phyloP scores from a whole-genome alignment of 2,329 filamentous ascomycete species.

The Tympanopsis confertula region DNA sequence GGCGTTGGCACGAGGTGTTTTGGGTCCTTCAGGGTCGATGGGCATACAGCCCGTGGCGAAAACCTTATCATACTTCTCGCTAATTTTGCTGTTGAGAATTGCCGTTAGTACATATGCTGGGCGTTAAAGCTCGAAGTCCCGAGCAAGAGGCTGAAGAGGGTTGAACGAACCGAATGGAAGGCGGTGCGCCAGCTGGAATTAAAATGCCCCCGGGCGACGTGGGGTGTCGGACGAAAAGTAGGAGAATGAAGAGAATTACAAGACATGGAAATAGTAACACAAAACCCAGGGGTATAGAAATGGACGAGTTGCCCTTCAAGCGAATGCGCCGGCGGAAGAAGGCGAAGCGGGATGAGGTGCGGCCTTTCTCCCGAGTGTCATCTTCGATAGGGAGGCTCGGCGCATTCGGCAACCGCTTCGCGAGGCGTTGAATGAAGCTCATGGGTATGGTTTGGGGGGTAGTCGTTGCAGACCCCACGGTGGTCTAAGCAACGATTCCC shows the following conservation, averaged over 20 bases:
- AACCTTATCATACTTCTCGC: conserved; percentile 56
- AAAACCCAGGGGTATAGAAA: conserved; percentile 53
- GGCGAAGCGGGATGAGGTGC: conserved; percentile 29
- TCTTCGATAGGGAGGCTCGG: neutral
- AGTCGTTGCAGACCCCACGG: conserved; percentile 10
- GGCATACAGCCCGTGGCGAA: conserved; percentile 48
- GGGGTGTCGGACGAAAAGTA: conserved; percentile 52
- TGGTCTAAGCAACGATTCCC: too few species aligned
- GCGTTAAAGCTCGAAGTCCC: conserved; percentile 2
- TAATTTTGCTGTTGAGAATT: conserved; percentile 41
- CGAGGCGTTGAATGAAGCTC: conserved; percentile 30
- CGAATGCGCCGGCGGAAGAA: conserved; percentile 54
- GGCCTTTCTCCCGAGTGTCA: neutral
- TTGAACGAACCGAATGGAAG: conserved; percentile 45
- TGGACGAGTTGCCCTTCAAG: conserved; percentile 49
- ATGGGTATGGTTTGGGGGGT: too few species aligned
- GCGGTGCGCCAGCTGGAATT: conserved; percentile 50
- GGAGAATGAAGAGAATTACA: conserved; percentile 49
- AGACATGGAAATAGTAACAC: conserved; percentile 54
- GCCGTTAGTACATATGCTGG: too few species aligned
- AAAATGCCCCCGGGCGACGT: conserved; percentile 45
- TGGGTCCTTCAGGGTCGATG: too few species aligned
- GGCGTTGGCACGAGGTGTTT: conserved; percentile 29
- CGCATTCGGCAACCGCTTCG: conserved; percentile 17
- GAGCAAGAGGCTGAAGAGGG: neutral